Conservation (phyloP, 2,329 filamentous ascomycete species). For the Aurifilum marmelostoma region DNA sequence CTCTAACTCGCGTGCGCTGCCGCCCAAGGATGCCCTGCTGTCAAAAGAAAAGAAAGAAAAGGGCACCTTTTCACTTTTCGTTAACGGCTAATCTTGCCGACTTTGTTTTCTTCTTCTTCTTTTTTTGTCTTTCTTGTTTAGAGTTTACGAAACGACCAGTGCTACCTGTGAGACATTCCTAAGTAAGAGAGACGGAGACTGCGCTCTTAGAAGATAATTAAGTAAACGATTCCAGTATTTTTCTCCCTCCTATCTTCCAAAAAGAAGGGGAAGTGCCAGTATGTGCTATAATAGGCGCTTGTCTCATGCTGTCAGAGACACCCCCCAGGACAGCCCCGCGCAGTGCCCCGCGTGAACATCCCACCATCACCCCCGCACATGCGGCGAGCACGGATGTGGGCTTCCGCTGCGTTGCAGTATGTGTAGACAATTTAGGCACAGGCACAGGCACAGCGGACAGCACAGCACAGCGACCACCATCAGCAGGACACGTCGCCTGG, state of each 20-base stretch:
- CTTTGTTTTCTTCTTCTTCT: neutral
- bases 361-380: slow-evolving; percentile 6
- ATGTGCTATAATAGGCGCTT: too few relatives aligned
- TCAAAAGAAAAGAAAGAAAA: neutral
- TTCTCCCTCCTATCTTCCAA: too few relatives aligned
- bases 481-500: slow-evolving; percentile 7
- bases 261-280: too few relatives aligned
- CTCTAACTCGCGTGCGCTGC: slow-evolving; percentile 15
- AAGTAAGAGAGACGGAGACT: neutral
- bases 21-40: slow-evolving; percentile 28
- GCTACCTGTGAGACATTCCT: slow-evolving; percentile 13
- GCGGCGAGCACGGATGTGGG: slow-evolving; percentile 9
- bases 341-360: neutral
- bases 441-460: neutral
- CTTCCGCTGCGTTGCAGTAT: slow-evolving; percentile 7
- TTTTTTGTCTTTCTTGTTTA: too few relatives aligned
- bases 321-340: neutral
- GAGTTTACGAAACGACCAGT: neutral
- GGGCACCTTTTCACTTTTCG: neutral
- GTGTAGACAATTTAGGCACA: neutral
- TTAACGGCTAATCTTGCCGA: slow-evolving; percentile 28
- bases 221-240: too few relatives aligned
- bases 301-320: neutral
- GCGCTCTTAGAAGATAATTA: neutral
- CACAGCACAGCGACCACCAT: neutral